Base-by-base conservation (phyloP, 768 basidiomycete genomes). In the Leccinum aurantiacum region DNA sequence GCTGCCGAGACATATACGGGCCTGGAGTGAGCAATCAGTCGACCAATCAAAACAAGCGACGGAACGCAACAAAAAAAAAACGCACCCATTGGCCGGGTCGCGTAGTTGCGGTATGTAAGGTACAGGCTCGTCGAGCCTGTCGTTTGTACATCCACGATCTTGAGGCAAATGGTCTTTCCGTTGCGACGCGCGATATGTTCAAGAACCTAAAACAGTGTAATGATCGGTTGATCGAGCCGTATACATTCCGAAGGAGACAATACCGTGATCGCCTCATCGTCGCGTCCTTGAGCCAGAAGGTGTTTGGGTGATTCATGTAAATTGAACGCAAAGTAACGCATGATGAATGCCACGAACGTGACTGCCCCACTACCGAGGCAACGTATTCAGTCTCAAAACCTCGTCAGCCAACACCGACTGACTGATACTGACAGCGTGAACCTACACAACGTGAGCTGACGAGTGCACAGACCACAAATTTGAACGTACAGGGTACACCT, bases 221-320 rank as follows among this genome's bases (percentile, higher is more conserved):
- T 15, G 56, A 44, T 56, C 33, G 54, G 55, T 22, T n/a, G 0
- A 50, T 29, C 1, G n/a, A 44, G 9, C 4, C 17, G 5, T 24
- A 25, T 24, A 24, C 14, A 5, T 19, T 6, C 25, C 31, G 24
- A 54, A 58, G 15, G 25, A 58, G 29, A 58, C n/a, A 4, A 31
- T 62, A 80, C 80, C 61, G 74, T 72, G 51, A 87, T 74, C 6
- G 84, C 84, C 50, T 86, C 83, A 53, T 76, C 75, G 63, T 88
- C 85, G 46, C 79, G 79, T 25, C 84, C 84, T 64, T 82, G 80
- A 4, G 78, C 79, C 24, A 86, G 73, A 24, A 86, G 77, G 69
- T 81, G 87, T 64, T 87, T 87, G 9, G 86, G 80, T 0, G 83
- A 83, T 65, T 87, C 86, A 64, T 84, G 80, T 54, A 87, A 75